These are phyloP conservation scores for Clitopilus hobsonii DNA, from an alignment of 768 basidiomycete genomes.

Conservation along the genomic window DNA sequence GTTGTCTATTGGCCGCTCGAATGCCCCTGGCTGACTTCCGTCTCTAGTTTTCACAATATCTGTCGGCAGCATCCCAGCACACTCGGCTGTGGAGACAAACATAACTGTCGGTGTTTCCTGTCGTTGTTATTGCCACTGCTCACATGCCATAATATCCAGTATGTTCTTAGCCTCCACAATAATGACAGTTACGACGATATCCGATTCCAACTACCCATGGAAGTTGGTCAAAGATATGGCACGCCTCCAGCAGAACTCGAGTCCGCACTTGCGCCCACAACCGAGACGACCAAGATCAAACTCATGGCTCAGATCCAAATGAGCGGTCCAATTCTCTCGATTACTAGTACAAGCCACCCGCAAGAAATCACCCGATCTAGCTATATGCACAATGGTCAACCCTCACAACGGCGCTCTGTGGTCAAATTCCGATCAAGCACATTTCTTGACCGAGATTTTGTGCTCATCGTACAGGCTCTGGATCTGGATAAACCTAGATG, in stretches of 20 bases:
- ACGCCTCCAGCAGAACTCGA: constrained; percentile 32
- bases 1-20: constrained; percentile 11
- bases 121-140: background rate
- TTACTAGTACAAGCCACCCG: constrained; percentile 41
- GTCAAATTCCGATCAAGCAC: constrained; percentile 32
- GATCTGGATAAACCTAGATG: constrained; percentile 51
- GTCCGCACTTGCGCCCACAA: constrained; percentile 22
- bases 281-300: constrained; percentile 27
- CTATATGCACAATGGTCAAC: constrained; percentile 30
- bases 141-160: constrained; percentile 26
- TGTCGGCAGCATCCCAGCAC: constrained; percentile 45
- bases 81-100: constrained; percentile 30
- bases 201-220: constrained; percentile 50
- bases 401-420: constrained; percentile 35
- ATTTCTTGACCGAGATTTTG: constrained; percentile 46
- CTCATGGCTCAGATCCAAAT: constrained; percentile 46
- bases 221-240: constrained; percentile 51
- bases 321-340: constrained; percentile 33
- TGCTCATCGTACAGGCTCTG: constrained; percentile 42
- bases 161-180: constrained; percentile 48
- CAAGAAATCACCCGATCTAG: constrained; percentile 22
- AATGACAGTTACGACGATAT: constrained; percentile 43
- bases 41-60: constrained; percentile 53
- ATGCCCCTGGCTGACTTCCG: background rate
- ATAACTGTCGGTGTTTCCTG: constrained; percentile 32